Percentiles rank a stretch among this genome's conserved stretches.
Conservation (phyloP, 805 yeast species). For the Cyberlindnera saturnus region DNA sequence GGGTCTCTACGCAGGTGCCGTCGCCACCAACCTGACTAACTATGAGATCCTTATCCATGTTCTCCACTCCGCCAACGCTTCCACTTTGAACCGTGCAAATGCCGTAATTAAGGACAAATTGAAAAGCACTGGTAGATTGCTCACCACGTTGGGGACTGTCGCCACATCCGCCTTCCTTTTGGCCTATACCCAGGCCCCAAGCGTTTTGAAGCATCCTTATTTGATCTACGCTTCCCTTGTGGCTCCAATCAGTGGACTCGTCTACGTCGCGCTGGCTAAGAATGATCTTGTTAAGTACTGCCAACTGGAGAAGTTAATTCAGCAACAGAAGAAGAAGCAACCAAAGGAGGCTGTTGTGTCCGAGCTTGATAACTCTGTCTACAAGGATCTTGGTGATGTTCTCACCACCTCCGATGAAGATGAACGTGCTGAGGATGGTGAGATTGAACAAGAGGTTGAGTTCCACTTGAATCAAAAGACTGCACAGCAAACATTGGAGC, state of each 20-base stretch:
- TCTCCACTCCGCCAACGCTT: constrained; percentile 27
- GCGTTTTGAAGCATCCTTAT: constrained; percentile 62
- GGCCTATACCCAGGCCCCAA: constrained; percentile 54
- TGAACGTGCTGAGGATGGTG: constrained; percentile 25
- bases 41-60: constrained; percentile 26
- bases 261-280: constrained; percentile 1
- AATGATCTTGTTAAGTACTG: constrained; percentile 1
- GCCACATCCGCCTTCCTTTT: constrained; percentile 45
- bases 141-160: constrained; percentile 36
- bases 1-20: constrained; percentile 56
- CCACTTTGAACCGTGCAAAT: constrained; percentile 17
- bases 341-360: constrained; percentile 29
- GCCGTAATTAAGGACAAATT: constrained; percentile 15
- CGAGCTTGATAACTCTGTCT: constrained; percentile 39
- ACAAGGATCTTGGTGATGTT: constrained; percentile 33
- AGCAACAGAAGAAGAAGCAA: constrained; percentile 12
- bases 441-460: constrained; percentile 38
- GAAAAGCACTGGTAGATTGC: constrained; percentile 20
- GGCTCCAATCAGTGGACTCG: constrained; percentile 16
- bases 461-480: constrained; percentile 35
- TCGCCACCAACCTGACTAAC: constrained; percentile 25
- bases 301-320: constrained; percentile 3
- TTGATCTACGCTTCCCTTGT: constrained; percentile 41
- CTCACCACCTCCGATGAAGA: constrained; percentile 14
- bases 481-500: constrained; percentile 26